A percentile compares a stretch with the other conserved stretches of the same genome.
Evolutionary conservation across 305 asterid species (phyloP).

Genomic region (Fraxinus greggii): DNA sequence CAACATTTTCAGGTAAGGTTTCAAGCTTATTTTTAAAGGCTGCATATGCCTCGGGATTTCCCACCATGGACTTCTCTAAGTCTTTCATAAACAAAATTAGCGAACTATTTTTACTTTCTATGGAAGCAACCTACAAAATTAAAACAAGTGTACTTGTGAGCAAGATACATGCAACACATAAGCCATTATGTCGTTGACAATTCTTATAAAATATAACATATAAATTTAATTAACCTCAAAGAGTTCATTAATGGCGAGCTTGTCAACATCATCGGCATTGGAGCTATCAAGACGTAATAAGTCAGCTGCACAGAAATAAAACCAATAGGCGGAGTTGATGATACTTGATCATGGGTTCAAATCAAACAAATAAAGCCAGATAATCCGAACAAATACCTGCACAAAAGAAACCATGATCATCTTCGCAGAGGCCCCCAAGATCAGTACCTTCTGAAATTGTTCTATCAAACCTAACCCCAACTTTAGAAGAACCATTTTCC

Average conservation of each 20-base stretch:
- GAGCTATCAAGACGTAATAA: conserved; percentile 43
- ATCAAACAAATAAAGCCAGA: conserved; percentile 16
- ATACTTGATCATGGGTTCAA: background rate
- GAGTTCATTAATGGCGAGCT: conserved; percentile 42
- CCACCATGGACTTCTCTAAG: conserved; percentile 44
- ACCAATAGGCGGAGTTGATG: background rate
- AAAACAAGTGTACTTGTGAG: background rate
- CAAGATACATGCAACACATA: background rate
- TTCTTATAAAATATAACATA: background rate
- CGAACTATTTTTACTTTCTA: conserved; percentile 39
- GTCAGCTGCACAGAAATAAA: conserved; percentile 38
- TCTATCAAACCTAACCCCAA: conserved; percentile 85
- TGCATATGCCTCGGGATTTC: conserved; percentile 40
- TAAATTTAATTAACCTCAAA: conserved; percentile 34
- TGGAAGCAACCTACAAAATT: conserved; percentile 35
- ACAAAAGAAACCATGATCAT: conserved; percentile 86
- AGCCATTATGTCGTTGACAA: background rate
- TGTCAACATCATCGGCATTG: conserved; percentile 33
- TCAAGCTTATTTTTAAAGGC: conserved; percentile 40
- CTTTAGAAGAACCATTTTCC: conserved; percentile 76
- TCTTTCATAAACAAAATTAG: conserved; percentile 47
- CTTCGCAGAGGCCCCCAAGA: conserved; percentile 91
- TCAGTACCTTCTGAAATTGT: conserved; percentile 78
- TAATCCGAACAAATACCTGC: conserved; percentile 47
- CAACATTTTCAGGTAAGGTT: conserved; percentile 38